A percentile compares a stretch with the other conserved stretches of the same genome.
Conservation (phyloP, 768 basidiomycete genomes). For the Leccinum barrowsii region DNA sequence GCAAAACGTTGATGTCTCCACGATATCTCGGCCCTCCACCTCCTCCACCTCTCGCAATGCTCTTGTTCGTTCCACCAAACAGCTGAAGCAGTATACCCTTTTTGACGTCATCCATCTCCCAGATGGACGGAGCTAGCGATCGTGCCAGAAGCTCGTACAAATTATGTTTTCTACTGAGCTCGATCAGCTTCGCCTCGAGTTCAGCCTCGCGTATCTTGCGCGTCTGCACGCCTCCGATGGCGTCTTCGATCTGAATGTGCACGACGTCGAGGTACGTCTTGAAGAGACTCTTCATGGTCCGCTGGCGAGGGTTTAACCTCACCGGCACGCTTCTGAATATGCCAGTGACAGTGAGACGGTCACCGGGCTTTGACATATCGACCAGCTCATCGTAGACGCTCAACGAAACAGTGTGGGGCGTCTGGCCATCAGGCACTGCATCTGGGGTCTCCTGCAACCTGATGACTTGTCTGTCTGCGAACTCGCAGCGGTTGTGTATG, state of each 20-base stretch:
- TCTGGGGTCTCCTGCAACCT: constrained; percentile 97
- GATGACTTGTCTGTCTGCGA: constrained; percentile 93
- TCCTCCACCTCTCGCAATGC: constrained; percentile 86
- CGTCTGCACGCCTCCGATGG: constrained; percentile 33
- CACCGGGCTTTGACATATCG: constrained; percentile 94
- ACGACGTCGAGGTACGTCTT: constrained; percentile 97
- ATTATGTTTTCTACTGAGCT: constrained; percentile 71
- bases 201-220: constrained; percentile 54
- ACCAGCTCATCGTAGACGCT: constrained; percentile 99
- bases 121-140: constrained; percentile 91
- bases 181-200: constrained; percentile 72
- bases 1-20: constrained; percentile 95
- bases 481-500: constrained; percentile 95
- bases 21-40: constrained; percentile 95
- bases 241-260: constrained; percentile 69
- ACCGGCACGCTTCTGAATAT: constrained; percentile 95
- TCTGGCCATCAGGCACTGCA: constrained; percentile 96
- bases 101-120: constrained; percentile 99
- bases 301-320: constrained; percentile 88
- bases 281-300: constrained; percentile 92
- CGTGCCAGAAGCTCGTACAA: constrained; percentile 83
- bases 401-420: constrained; percentile 93
- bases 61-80: constrained; percentile 98
- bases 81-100: constrained; percentile 95
- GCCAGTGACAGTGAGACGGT: constrained; percentile 84